Evolutionary conservation across 2,329 filamentous ascomycete species (phyloP), one percentile per base, ranked within the genome.

Genomic region (Mariannaea sp.): DNA sequence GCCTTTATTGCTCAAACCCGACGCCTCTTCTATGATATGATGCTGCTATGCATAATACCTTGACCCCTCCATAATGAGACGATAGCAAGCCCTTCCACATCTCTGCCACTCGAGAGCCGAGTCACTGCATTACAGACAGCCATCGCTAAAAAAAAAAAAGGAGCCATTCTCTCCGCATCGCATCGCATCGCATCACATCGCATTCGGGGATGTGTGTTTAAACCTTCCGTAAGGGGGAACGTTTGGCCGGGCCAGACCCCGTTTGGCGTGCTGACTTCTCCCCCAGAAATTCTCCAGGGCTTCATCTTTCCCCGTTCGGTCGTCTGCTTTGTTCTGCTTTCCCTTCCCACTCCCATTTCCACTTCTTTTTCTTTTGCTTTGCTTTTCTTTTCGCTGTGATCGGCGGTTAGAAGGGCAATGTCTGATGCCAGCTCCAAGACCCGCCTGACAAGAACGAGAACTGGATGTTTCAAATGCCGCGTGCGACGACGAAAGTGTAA

Each of bases 381-480:
- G 41, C n/a, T 49, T 40, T 47, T 42, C 46, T 36, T 39, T 39
- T 46, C 44, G 16, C 32, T 49, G 47, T 44, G 24, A 12, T 24
- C 9, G 17, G 17, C 22, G 4, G 19, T 5, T 32, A 6, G 35
- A n/a, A 22, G 41, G 22, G 43, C 22, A 22, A 62, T 65, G 56
- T 32, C 50, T 14, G 62, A 59, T 47, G 41, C 49, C 33, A 48
- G 43, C 16, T 51, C 52, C 30, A 65, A 65, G 59, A 59, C 59
- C 57, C 53, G 57, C 64, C 49, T 65, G 39, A 67, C 62, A 53
- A 68, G 70, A 52, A 68, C 69, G 42, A 65, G 77, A 44, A 77
- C 77, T 1, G 76, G 78, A 12, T 80, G 77, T 65, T 67, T 78
- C 57, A 77, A 76, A 48, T 80, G 78, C 68, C 74, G 78, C 26